Evolutionary conservation across 176 grass and related monocot genomes (phyloP), one percentile per base, ranked within the genome.

Genomic region (Bothriochloa decipiens): DNA sequence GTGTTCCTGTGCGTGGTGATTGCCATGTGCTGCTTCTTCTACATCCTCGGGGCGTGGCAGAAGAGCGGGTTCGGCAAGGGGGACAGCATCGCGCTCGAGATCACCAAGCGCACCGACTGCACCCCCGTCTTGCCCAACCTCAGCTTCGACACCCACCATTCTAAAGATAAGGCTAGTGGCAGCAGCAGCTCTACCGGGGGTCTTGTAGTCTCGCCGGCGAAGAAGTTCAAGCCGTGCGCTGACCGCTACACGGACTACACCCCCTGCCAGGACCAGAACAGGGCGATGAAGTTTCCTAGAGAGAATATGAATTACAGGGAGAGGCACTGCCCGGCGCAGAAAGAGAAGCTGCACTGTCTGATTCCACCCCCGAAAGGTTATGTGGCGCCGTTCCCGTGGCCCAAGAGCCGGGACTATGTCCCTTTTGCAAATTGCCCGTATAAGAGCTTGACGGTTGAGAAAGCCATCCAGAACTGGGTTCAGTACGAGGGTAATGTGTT

Each of bases 261-360:
- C 57, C 95, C 95, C 43, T 97, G 95, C 75, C 95, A 97, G 68
- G 92, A 94, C 58, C 95, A 97, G 58, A 91, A 91, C 14, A 85
- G 95, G 15, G 95, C 95, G 32, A 97, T 97, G 95, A 91, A 85
- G 41, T 97, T 92, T 57, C 95, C 95, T 57, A 45, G 95, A 75
- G 95, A 97, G 73, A 92, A 89, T 77, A 97, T 97, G 95, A 94
- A 92, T 39, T 97, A 97, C 90, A 92, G 92, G 46, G 95, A 97
- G 88, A 68, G 95, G 66, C 95, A 94, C 53, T 97, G 95, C 86
- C 92, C 95, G 1, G 84, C 84, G 0, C 71, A 94, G 87, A 91
- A 97, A 74, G 90, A 97, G 42, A 97, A 94, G 61, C 26, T 97
- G 45, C 85, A 88, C 70, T 97, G 92, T 74, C 72, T 97, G 46